A percentile compares a stretch with the other conserved stretches of the same genome.
Evolutionary conservation across 1,139 yeast genomes (phyloP).

Genomic region (Protomyces arabidopsidicola): DNA sequence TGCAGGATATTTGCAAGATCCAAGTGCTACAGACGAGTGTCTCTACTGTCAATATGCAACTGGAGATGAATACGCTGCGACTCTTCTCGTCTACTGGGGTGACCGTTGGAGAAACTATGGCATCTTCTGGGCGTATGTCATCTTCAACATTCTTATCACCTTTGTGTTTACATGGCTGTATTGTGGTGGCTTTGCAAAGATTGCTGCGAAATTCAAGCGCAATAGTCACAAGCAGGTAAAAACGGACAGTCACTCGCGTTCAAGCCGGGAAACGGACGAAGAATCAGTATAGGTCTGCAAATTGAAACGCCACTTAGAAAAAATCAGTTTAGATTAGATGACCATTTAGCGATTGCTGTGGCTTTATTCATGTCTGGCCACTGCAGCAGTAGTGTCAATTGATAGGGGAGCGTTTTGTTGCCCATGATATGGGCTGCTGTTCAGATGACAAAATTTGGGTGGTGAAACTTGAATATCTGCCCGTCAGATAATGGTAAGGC

Average conservation of each 20-base stretch:
- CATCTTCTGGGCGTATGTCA: constrained; percentile 49
- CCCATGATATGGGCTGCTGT: too few species aligned
- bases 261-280: not conserved
- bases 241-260: not conserved
- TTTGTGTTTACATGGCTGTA: constrained; percentile 12
- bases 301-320: too few species aligned
- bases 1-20: constrained; percentile 55
- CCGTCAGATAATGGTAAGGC: too few species aligned
- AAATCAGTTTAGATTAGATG: too few species aligned
- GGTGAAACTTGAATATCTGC: too few species aligned
- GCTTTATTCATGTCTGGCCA: too few species aligned
- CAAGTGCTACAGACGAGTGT: constrained; percentile 52
- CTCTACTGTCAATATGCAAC: constrained; percentile 54
- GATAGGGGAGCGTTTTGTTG: too few species aligned
- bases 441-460: too few species aligned
- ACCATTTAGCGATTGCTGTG: too few species aligned
- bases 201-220: not conserved
- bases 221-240: not conserved
- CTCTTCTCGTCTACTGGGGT: constrained; percentile 46
- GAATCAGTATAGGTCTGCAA: not conserved
- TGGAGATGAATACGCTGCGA: constrained; percentile 53
- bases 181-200: constrained; percentile 9
- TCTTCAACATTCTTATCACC: constrained; percentile 42
- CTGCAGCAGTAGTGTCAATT: too few species aligned
- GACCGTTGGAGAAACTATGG: constrained; percentile 61